Base-by-base conservation (phyloP, 208 protist genomes). In the Trypanosoma platydactyli region DNA sequence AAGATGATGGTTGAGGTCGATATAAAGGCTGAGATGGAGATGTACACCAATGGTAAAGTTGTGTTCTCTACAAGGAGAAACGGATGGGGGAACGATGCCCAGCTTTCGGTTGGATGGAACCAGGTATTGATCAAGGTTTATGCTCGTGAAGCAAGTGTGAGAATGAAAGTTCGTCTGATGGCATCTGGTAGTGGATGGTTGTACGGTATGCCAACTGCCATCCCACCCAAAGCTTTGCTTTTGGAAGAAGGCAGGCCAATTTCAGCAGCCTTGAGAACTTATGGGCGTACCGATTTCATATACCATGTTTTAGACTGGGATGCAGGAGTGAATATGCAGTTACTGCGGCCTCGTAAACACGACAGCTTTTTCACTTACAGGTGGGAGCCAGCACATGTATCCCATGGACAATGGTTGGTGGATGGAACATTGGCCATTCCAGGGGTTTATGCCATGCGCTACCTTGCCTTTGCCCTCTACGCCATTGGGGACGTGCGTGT, bases 161-260 rank as follows among this genome's bases (percentile, higher is more conserved):
- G 2, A 46, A 50, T 62, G 41, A 62, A 50, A 51, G 29, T 62
- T 62, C 56, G 40, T 35, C 18, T 62, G 12, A 62, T 46, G 22
- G 22, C 12, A 1, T 62, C 56, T 50, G 41, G 56, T 1, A 18
- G 9, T 33, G 56, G 56, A 30, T 50, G 56, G 38, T 27, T 18
- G 5, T 46, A 50, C 22, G 50, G 44, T 62, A 29, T 49, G 29
- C 56, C 56, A 22, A 24, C 40, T 38, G 3, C 7, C 30, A 50
- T 62, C 15, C 56, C 56, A 18, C 15, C 35, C 15, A 24, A 24
- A 29, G 18, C 44, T 9, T 1, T 50, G 16, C 6, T 33, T 22
- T 22, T 62, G 25, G 25, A 16, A n/a, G 56, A 62, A 49, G 56
- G 56, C 40, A 40, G 50, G 42, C 56, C 56, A 20, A 62, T 62